Evolutionary conservation across 306 rosid genomes (phyloP).

Genomic region (Prunus kanzakura): DNA sequence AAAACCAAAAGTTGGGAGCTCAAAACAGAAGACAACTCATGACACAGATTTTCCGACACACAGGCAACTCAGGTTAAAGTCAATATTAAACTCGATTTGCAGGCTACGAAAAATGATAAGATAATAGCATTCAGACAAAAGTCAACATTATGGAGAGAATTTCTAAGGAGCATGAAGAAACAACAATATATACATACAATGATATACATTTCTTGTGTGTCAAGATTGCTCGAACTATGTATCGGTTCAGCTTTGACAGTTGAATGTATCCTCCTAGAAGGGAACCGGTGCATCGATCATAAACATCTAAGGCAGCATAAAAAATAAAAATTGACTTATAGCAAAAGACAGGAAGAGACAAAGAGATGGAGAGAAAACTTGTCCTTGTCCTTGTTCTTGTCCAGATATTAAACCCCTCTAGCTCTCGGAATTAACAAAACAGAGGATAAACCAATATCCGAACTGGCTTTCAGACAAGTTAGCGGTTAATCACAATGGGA

Average conservation of each 20-base stretch:
- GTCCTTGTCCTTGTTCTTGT: too few relatives aligned
- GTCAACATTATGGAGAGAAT: not conserved
- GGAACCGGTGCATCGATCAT: not conserved
- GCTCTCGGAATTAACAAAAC: not conserved
- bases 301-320: not conserved
- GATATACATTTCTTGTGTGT: not conserved
- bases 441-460: too few relatives aligned
- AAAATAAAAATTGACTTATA: not conserved
- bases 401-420: not conserved
- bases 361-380: not conserved
- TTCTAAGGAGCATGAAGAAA: not conserved
- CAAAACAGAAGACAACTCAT: not conserved
- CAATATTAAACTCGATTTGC: not conserved
- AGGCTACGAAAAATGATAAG: not conserved
- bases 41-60: not conserved
- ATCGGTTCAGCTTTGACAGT: not conserved
- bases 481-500: conserved; percentile 6
- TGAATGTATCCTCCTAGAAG: not conserved
- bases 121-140: not conserved
- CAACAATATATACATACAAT: not conserved
- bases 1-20: not conserved
- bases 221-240: not conserved
- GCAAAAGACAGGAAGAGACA: not conserved
- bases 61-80: not conserved
- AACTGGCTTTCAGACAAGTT: not conserved